Conservation (phyloP, 257 asterid genomes). For the Cinchona pubescens region DNA sequence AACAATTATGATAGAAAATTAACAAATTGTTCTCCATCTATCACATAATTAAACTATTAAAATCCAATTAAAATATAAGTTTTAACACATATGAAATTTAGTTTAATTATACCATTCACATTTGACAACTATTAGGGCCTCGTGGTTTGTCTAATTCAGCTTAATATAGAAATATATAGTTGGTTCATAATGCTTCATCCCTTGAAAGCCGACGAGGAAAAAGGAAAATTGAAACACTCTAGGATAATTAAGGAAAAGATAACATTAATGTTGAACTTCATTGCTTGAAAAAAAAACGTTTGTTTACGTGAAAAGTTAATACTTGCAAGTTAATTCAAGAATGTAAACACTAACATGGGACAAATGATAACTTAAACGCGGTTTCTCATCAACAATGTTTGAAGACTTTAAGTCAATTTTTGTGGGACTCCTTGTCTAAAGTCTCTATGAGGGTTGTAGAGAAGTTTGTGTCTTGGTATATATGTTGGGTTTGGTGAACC, state of each 20-base stretch:
- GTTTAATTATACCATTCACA: too few relatives aligned
- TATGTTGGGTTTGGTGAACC: constrained; percentile 11
- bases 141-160: not conserved
- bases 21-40: too few relatives aligned
- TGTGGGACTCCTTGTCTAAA: not conserved
- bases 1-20: too few relatives aligned
- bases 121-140: not conserved
- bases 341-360: not conserved
- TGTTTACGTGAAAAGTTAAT: not conserved
- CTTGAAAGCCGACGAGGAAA: not conserved
- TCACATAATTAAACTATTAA: too few relatives aligned
- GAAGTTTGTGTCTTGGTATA: not conserved
- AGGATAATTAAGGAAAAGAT: not conserved
- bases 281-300: not conserved
- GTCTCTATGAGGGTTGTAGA: not conserved
- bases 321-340: not conserved
- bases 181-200: too few relatives aligned
- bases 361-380: not conserved
- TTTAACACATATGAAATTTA: too few relatives aligned
- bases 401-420: not conserved
- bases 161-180: not conserved
- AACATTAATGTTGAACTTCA: not conserved
- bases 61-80: too few relatives aligned
- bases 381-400: not conserved
- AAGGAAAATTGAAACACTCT: not conserved